Conservation (phyloP, 352 stramenopile genomes). For the Phytophthora podocarpi region DNA sequence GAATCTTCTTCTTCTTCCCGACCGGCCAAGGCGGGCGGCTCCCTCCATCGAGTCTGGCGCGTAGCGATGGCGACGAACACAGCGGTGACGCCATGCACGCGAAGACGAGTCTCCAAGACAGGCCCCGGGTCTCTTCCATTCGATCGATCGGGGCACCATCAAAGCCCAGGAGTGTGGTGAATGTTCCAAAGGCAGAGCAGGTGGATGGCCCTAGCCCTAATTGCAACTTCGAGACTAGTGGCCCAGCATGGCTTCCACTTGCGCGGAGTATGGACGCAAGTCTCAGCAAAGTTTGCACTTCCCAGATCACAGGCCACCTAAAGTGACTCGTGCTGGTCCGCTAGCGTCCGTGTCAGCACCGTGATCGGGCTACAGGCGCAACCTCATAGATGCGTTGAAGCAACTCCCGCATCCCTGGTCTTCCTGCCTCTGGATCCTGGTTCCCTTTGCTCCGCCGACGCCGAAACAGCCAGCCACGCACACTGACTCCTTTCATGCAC, state of each 20-base stretch:
- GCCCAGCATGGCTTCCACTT: conserved; percentile 1
- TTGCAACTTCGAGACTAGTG: conserved; percentile 2
- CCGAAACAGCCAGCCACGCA: neutral
- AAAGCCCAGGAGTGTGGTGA: conserved; percentile 21
- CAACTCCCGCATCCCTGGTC: conserved; percentile 22
- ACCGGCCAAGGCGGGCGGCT: too few species aligned
- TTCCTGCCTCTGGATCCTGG: conserved; percentile 28
- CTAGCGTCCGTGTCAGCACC: conserved; percentile 9
- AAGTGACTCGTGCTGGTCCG: conserved; percentile 17
- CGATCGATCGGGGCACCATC: neutral
- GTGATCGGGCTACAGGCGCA: conserved; percentile 14
- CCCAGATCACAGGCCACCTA: neutral
- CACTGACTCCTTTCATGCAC: conserved; percentile 28
- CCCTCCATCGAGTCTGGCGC: too few species aligned
- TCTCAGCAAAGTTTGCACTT: conserved; percentile 8
- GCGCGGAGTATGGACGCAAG: neutral
- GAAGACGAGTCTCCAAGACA: neutral
- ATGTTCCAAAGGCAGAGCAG: conserved; percentile 9
- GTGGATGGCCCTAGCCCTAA: conserved; percentile 23
- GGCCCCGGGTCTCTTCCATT: conserved; percentile 1
- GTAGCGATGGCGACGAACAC: too few species aligned
- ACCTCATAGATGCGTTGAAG: conserved; percentile 28
- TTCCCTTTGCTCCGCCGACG: conserved; percentile 22
- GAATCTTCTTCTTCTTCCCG: conserved; percentile 9
- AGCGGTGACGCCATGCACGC: conserved; percentile 1